Base-by-base conservation (phyloP, 177 flowering plant genomes). In the Vitis hybrid region DNA sequence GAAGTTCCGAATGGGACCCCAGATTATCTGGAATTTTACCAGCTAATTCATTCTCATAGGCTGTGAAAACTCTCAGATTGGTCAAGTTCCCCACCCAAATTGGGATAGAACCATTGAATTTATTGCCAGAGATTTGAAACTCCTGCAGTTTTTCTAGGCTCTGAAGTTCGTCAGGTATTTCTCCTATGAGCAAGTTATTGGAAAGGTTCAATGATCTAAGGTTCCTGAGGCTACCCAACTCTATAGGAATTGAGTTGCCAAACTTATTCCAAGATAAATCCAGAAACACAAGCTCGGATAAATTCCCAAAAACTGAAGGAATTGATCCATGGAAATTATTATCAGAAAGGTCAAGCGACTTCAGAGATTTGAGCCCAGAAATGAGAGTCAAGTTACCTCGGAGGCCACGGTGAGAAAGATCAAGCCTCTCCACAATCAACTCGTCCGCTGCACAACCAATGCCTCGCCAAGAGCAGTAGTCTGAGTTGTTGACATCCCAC, bases 231-330 rank as follows among this genome's bases (percentile, higher is more conserved):
- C 69, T 72, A 71, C 90, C 92, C 74, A 93, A 79, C 57, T 88
- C 86, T 0, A 50, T 8, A 13, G 99, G 99, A 72, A 95, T 82
- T 14, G 74, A 63, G 69, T 82, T 80, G 3, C 15, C 89, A 79
- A 95, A 93, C 74, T 81, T 86, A 62, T 95, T 95, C 64, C 66
- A 72, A 4, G 98, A 90, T 68, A 95, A 86, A 85, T 95, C 99
- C 67, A 95, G 96, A 78, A 86, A 84, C 74, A 86, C 90, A 63
- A 95, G 98, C 81, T 81, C 77, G 52, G 85, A 79, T 52, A 95
- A 82, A 27, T 81, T 79, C 15, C 93, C 97, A 77, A 95, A 82
- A 70, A 78, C 72, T 32, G 80, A 64, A 68, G 98, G 98, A 53
- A 93, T 86, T n/a, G 79, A 57, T 12, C 96, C 97, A 67, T 79